Conservation (phyloP, 352 stramenopile species). For the Globisporangium takayamanum region DNA sequence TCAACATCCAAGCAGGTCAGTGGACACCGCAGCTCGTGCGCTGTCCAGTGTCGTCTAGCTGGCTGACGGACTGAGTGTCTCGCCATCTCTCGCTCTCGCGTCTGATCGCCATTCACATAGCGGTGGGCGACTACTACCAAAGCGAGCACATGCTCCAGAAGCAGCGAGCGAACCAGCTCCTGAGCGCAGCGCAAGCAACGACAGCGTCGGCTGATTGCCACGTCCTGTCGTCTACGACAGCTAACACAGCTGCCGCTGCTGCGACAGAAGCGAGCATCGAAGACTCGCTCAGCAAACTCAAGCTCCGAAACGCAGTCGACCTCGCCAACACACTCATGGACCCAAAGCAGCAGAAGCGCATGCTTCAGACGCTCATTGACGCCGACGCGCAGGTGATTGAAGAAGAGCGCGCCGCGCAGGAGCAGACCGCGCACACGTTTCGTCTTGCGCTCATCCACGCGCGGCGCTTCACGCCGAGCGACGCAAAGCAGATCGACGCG, state of each 20-base stretch:
- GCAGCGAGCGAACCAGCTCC: constrained; percentile 27
- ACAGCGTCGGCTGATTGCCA: neutral
- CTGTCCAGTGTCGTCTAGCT: neutral
- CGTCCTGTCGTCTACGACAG: no score
- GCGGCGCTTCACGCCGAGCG: constrained; percentile 19
- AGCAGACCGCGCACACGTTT: constrained; percentile 51
- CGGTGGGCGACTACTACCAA: constrained; percentile 31
- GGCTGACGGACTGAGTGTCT: neutral
- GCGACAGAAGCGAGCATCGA: constrained; percentile 31
- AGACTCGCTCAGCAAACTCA: constrained; percentile 56
- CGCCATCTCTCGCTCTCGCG: neutral
- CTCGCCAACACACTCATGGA: constrained; percentile 44
- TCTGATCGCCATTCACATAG: constrained; percentile 5
- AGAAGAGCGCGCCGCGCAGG: constrained; percentile 47
- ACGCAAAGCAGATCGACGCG: constrained; percentile 15
- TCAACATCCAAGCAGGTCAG: constrained; percentile 31
- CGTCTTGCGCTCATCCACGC: constrained; percentile 42
- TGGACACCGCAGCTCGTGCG: neutral
- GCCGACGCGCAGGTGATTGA: constrained; percentile 60
- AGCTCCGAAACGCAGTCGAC: constrained; percentile 66
- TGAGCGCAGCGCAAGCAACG: constrained; percentile 6
- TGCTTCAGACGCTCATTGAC: constrained; percentile 64
- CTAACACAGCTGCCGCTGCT: neutral
- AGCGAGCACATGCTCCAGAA: constrained; percentile 28
- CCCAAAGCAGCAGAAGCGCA: constrained; percentile 54